These are phyloP conservation scores for Amanita pseudoporphyria DNA, from an alignment of 768 basidiomycete species.

Conservation along the genomic window DNA sequence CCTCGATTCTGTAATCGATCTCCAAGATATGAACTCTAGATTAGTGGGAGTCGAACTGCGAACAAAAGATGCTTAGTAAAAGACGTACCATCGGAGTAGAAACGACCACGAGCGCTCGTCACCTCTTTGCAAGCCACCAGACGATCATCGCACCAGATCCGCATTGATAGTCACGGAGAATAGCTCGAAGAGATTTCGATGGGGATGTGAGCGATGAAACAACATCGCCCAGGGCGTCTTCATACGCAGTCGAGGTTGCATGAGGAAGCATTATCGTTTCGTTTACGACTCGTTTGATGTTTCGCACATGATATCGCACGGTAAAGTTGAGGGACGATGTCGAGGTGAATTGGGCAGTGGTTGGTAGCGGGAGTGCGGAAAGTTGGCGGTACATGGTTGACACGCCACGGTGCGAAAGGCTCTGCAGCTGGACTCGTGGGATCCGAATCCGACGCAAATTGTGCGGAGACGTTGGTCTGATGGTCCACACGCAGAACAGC, in stretches of 20 bases:
- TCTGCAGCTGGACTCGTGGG: too few relatives aligned
- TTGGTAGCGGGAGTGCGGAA: slow-evolving; percentile 29
- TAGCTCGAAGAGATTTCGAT: slow-evolving; percentile 26
- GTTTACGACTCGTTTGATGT: slow-evolving; percentile 33
- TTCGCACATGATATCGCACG: slow-evolving; percentile 40
- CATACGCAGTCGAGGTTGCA: slow-evolving; percentile 17
- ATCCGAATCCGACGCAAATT: too few relatives aligned
- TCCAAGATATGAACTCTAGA: slow-evolving; percentile 42
- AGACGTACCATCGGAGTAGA: slow-evolving; percentile 56
- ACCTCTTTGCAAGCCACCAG: slow-evolving; percentile 45
- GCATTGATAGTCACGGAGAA: slow-evolving; percentile 39
- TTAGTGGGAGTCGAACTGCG: not conserved
- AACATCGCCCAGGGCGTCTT: slow-evolving; percentile 31
- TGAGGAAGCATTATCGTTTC: slow-evolving; percentile 22
- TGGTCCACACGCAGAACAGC: too few relatives aligned
- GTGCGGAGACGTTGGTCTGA: too few relatives aligned
- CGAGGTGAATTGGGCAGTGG: slow-evolving; percentile 23
- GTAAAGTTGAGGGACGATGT: slow-evolving; percentile 34
- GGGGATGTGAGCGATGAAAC: slow-evolving; percentile 28
- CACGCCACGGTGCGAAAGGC: too few relatives aligned
- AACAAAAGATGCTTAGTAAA: not conserved
- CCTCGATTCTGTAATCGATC: too few relatives aligned
- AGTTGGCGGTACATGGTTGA: slow-evolving; percentile 26
- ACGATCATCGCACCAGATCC: slow-evolving; percentile 42
- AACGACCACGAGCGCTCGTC: slow-evolving; percentile 45